A percentile compares a stretch with the other conserved stretches of the same genome.
Evolutionary conservation across 306 rosid genomes (phyloP).

Genomic region (Hippophae tibetana): DNA sequence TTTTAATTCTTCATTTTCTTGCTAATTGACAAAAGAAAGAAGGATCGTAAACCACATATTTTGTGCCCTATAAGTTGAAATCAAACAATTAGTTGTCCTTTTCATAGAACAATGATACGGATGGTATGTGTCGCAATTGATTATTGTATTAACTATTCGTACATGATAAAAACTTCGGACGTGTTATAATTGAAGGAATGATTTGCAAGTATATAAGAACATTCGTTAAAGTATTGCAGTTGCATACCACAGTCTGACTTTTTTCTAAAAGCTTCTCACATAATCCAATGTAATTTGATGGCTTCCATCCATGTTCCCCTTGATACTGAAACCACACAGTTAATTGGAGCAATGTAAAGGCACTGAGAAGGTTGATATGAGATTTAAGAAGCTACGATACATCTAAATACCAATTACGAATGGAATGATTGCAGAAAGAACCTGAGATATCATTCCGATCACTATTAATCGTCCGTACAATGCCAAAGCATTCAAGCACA

Average conservation of each 20-base stretch:
- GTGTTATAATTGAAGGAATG: neutral
- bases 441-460: slow-evolving; percentile 99
- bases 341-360: neutral
- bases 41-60: neutral
- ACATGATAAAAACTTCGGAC: neutral
- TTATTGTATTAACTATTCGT: too few relatives aligned
- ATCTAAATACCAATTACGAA: neutral
- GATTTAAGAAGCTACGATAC: neutral
- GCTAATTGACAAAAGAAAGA: neutral
- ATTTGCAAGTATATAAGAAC: neutral
- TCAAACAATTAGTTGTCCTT: too few relatives aligned
- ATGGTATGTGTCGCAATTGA: too few relatives aligned
- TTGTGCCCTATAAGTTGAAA: neutral
- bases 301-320: slow-evolving; percentile 93
- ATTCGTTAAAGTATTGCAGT: slow-evolving; percentile 13
- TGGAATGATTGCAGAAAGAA: slow-evolving; percentile 18
- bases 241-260: slow-evolving; percentile 93
- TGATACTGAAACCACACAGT: slow-evolving; percentile 58
- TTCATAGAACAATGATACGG: too few relatives aligned
- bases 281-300: slow-evolving; percentile 78
- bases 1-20: neutral
- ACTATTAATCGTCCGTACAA: slow-evolving; percentile 69
- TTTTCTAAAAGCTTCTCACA: slow-evolving; percentile 76
- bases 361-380: slow-evolving; percentile 8
- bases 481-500: slow-evolving; percentile 86